phyloP scores from a whole-genome alignment of 2,329 filamentous ascomycete species.

The Purpureocillium takamizusanense region DNA sequence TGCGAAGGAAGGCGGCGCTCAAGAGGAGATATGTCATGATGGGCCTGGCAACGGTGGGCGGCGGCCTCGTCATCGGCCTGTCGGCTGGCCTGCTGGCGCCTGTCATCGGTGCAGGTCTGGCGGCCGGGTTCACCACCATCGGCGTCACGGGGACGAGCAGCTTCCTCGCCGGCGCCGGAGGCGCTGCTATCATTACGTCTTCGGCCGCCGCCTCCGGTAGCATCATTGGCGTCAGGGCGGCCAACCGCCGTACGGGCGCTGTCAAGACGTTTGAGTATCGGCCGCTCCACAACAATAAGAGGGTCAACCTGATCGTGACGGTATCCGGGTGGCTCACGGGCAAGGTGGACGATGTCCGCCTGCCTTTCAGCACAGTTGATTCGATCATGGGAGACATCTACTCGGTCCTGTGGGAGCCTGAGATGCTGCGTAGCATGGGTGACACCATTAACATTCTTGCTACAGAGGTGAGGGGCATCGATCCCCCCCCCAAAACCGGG shows the following conservation, averaged over 20 bases:
- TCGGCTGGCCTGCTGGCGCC: constrained; percentile 88
- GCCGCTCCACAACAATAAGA: constrained; percentile 94
- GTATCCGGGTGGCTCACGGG: constrained; percentile 98
- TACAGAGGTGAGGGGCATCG: constrained; percentile 62
- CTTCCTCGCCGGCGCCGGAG: constrained; percentile 86
- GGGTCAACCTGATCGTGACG: constrained; percentile 90
- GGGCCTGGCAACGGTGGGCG: constrained; percentile 92
- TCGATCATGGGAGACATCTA: constrained; percentile 98
- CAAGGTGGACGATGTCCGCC: constrained; percentile 89
- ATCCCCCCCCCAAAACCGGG: background rate
- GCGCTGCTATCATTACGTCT: constrained; percentile 89
- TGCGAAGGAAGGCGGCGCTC: constrained; percentile 68
- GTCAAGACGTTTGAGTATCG: constrained; percentile 97
- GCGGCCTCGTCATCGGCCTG: constrained; percentile 87
- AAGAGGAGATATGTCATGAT: constrained; percentile 87
- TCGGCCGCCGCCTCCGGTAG: constrained; percentile 78
- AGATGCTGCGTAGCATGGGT: constrained; percentile 96
- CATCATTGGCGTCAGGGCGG: constrained; percentile 76
- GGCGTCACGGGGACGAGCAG: constrained; percentile 81
- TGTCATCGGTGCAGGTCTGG: constrained; percentile 86
- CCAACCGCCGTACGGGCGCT: constrained; percentile 78
- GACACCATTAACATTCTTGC: constrained; percentile 97
- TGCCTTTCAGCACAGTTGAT: constrained; percentile 94
- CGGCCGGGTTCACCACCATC: constrained; percentile 90
- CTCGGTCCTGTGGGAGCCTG: constrained; percentile 93